Evolutionary conservation across 2,329 filamentous ascomycete species (phyloP), one percentile per base, ranked within the genome.

Genomic region (Fusarium austroafricanum): DNA sequence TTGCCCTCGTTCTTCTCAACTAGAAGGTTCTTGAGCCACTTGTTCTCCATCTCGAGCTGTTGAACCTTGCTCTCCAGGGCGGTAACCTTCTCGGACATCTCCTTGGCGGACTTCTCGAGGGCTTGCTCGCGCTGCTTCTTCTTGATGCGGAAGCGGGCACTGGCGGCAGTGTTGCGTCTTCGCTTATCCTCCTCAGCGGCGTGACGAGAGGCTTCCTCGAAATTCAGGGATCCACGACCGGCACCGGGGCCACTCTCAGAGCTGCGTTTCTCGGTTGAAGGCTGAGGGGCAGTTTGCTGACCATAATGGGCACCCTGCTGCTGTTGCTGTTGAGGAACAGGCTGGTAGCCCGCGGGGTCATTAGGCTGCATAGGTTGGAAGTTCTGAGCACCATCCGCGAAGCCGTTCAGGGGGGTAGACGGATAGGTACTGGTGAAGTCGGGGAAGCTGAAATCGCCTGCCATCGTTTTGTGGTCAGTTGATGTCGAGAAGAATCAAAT

Each of bases 111-210:
- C 75, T 89, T 89, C 79, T 95, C 92, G 52, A 96, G 88, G 10
- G 92, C 91, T 79, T 94, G 92, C 83, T 97, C 93, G 50, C 93
- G 90, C 81, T 96, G 92, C 88, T 97, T 97, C 90, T 97, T 97
- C 89, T 97, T 97, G 77, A 96, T 89, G 61, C 93, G 91, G 86
- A 97, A 97, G 49, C 93, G 91, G 18, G 93, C 93, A 70, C 90
- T 94, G 55, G 93, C 93, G 31, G 93, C 93, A 3, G 94, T 96
- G 81, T 97, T 97, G 68, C 93, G 89, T 61, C 93, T 89, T 49
- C 93, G 90, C 82, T 96, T 96, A 78, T 97, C 93, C 80, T 97
- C 93, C 79, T 97, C 93, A 21, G 93, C 93, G 14, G 91, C 91
- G 8, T 89, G 71, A 38, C 92, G 90, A 14, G 90, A 90, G 38